Evolutionary conservation across 2,329 filamentous ascomycete species (phyloP).

Genomic region (Pezicula rhizophila): DNA sequence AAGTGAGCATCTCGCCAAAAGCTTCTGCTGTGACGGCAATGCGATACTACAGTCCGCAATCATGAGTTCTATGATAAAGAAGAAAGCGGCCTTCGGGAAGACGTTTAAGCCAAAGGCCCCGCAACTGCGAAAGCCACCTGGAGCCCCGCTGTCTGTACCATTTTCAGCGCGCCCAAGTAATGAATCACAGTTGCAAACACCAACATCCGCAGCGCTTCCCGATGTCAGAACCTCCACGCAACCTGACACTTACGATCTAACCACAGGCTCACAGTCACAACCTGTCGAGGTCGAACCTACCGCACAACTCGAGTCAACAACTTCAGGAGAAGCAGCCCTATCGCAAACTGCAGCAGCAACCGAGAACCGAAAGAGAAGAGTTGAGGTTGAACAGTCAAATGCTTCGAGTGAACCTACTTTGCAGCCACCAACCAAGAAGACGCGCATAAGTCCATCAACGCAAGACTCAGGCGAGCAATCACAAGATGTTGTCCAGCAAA

Average conservation of each 20-base stretch:
- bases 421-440: background rate
- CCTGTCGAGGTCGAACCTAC: background rate
- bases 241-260: too few relatives aligned
- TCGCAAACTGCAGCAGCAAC: background rate
- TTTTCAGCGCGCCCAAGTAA: constrained; percentile 33
- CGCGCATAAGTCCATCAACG: constrained; percentile 24
- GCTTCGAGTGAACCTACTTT: background rate
- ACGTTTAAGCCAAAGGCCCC: constrained; percentile 65
- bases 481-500: background rate
- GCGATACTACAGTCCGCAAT: background rate
- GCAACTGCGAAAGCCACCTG: constrained; percentile 43
- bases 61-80: constrained; percentile 66
- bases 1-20: background rate
- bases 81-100: constrained; percentile 47
- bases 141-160: constrained; percentile 33
- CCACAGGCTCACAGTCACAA: too few relatives aligned
- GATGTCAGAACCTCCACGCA: too few relatives aligned
- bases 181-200: constrained; percentile 29
- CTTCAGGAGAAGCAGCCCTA: too few relatives aligned
- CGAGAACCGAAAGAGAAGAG: background rate
- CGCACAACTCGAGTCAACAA: too few relatives aligned
- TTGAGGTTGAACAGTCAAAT: background rate
- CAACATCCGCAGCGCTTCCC: constrained; percentile 11
- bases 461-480: constrained; percentile 5
- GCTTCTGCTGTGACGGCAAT: background rate